Base-by-base conservation (phyloP, 2,329 filamentous ascomycete species). In the Penicillium frequentans region DNA sequence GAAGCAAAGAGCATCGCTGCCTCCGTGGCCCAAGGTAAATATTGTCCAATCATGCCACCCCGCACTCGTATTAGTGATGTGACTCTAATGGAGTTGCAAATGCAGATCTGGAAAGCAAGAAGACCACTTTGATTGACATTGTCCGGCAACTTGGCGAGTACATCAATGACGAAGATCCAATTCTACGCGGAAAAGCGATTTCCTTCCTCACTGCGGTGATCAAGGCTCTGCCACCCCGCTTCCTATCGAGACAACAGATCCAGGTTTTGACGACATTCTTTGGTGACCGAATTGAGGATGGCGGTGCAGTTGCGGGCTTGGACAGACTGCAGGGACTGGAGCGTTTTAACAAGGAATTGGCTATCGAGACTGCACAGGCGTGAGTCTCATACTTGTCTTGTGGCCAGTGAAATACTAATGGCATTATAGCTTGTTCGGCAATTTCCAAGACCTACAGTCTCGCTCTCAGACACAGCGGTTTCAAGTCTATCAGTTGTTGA, bases 131-230 rank as follows among this genome's bases (percentile, higher is more conserved):
- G 33, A 79, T 89, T 55, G 81, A 82, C 53, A 74, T 88, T 49
- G 83, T 89, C 54, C 84, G 87, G 67, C 85, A 84, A 45, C 76
- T 89, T 31, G 84, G 84, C 21, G 85, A 87, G 70, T 89, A 88
- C 64, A 81, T 89, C 67, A 88, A 87, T 63, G 84, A 86, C 70
- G 85, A 88, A 65, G 85, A 89, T 73, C 77, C 79, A 23, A 78
- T 80, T 14, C 77, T 84, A 44, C 79, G 86, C 39, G 81, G 81
- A n/a, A 87, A 86, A 72, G 82, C 84, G 68, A 74, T 78, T 58
- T 75, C 73, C 23, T 80, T 74, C 64, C 67, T 81, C 31, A 75
- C 72, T 13, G 71, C 71, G 21, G 73, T 79, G 44, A 76, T 81
- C 57, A 75, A 71, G 53, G 76, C 79, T 29, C 72, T 86, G 5